Evolutionary conservation across 352 stramenopile genomes (phyloP).

Genomic region (Phytopythium oedochilum): DNA sequence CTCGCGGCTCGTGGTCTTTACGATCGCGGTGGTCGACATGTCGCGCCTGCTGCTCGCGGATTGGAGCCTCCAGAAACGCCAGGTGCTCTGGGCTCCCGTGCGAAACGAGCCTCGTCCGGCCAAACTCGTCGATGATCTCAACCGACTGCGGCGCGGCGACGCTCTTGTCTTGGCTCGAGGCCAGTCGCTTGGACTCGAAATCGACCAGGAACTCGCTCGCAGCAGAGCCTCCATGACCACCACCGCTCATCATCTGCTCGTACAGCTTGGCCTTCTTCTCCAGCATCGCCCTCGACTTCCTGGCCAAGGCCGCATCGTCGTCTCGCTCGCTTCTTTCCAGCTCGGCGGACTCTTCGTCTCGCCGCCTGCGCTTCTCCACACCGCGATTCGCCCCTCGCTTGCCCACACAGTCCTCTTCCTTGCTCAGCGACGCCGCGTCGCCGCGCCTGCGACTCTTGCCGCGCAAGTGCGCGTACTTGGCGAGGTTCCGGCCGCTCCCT

Average conservation of each 20-base stretch:
- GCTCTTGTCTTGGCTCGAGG: conserved; percentile 8
- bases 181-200: conserved; percentile 52
- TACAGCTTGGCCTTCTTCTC: conserved; percentile 72
- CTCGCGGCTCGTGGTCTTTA: no score
- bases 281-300: conserved; percentile 57
- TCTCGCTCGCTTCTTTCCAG: conserved; percentile 45
- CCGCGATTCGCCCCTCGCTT: conserved; percentile 36
- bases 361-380: conserved; percentile 45
- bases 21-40: no score
- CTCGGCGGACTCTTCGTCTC: conserved; percentile 42
- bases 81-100: conserved; percentile 1
- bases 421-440: background rate
- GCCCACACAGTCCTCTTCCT: conserved; percentile 16
- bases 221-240: background rate
- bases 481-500: background rate
- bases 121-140: conserved; percentile 57
- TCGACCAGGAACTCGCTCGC: conserved; percentile 55
- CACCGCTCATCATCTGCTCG: conserved; percentile 53
- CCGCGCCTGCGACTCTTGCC: conserved; percentile 26
- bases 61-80: background rate
- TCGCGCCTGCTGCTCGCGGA: background rate
- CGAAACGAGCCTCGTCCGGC: conserved; percentile 30
- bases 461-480: conserved; percentile 45
- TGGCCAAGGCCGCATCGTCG: conserved; percentile 55
- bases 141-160: conserved; percentile 1